Conservation (phyloP, 2,329 filamentous ascomycete genomes). For the Colletotrichum lentis region DNA sequence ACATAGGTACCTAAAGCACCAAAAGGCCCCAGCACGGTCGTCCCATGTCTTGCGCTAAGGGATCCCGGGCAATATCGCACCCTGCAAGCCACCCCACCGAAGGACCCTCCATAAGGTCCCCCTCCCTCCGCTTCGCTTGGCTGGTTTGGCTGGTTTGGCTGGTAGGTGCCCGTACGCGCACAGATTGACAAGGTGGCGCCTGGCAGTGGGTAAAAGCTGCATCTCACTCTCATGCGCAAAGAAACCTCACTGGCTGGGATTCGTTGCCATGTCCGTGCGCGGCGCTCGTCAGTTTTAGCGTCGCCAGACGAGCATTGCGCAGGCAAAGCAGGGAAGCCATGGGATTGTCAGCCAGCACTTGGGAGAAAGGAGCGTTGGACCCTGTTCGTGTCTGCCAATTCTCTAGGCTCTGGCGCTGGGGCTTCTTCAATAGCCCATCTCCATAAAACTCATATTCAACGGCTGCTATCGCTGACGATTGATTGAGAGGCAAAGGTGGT, state of each 20-base stretch:
- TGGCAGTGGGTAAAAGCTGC: slow-evolving; percentile 4
- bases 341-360: slow-evolving; percentile 13
- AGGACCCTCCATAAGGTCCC: slow-evolving; percentile 13
- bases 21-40: slow-evolving; percentile 10
- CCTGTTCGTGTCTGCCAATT: slow-evolving; percentile 21
- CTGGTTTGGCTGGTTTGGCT: too few species aligned
- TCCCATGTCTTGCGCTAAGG: slow-evolving; percentile 34
- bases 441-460: slow-evolving; percentile 20
- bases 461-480: slow-evolving; percentile 18
- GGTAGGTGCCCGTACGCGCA: too few species aligned
- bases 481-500: neutral
- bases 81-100: slow-evolving; percentile 13
- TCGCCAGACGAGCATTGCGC: slow-evolving; percentile 11
- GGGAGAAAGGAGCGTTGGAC: slow-evolving; percentile 18
- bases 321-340: slow-evolving; percentile 19
- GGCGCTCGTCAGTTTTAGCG: slow-evolving; percentile 32
- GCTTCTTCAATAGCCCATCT: neutral
- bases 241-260: slow-evolving; percentile 21
- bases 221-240: slow-evolving; percentile 10
- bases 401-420: neutral
- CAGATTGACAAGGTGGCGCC: slow-evolving; percentile 7
- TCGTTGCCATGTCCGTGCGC: slow-evolving; percentile 30
- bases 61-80: slow-evolving; percentile 11
- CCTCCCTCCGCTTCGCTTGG: neutral
- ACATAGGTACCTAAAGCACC: neutral